Evolutionary conservation across 164 flowering plant species (phyloP).

Genomic region (Euptelea pleiosperma): DNA sequence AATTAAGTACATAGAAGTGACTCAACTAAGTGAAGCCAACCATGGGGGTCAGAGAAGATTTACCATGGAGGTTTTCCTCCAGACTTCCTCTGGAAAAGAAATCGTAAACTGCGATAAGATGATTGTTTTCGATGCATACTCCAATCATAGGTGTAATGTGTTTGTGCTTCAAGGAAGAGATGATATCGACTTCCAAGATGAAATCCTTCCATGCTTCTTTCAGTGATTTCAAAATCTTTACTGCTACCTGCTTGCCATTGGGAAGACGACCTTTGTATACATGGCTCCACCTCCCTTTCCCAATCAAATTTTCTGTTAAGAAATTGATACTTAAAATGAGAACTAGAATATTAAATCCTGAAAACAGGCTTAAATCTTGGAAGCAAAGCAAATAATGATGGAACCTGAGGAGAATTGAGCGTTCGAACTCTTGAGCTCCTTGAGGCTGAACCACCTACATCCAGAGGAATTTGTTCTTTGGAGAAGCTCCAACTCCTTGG

Average conservation of each 20-base stretch:
- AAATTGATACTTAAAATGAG: background rate
- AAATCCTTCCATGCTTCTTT: constrained; percentile 66
- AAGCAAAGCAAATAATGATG: no score
- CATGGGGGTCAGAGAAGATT: constrained; percentile 7
- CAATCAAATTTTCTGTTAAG: constrained; percentile 68
- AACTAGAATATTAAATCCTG: background rate
- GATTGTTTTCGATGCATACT: constrained; percentile 49
- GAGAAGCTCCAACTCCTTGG: constrained; percentile 39
- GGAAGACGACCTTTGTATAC: constrained; percentile 78
- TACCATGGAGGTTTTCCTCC: constrained; percentile 75
- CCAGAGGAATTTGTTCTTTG: constrained; percentile 34
- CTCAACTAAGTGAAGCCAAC: background rate
- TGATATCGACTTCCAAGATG: constrained; percentile 62
- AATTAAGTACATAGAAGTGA: background rate
- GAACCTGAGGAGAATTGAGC: constrained; percentile 67
- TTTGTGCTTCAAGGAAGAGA: constrained; percentile 62
- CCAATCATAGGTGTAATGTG: constrained; percentile 63
- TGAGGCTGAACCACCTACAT: constrained; percentile 51
- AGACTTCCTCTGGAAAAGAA: constrained; percentile 67
- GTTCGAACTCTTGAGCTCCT: constrained; percentile 47
- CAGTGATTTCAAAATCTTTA: constrained; percentile 60
- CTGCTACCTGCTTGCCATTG: constrained; percentile 68
- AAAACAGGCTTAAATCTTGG: background rate
- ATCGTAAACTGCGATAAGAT: constrained; percentile 68
- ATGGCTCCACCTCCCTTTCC: constrained; percentile 71